Percentiles rank a stretch among this genome's conserved stretches.
Evolutionary conservation across 2,329 filamentous ascomycete genomes (phyloP).

Genomic region (Biscogniauxia mediterranea): DNA sequence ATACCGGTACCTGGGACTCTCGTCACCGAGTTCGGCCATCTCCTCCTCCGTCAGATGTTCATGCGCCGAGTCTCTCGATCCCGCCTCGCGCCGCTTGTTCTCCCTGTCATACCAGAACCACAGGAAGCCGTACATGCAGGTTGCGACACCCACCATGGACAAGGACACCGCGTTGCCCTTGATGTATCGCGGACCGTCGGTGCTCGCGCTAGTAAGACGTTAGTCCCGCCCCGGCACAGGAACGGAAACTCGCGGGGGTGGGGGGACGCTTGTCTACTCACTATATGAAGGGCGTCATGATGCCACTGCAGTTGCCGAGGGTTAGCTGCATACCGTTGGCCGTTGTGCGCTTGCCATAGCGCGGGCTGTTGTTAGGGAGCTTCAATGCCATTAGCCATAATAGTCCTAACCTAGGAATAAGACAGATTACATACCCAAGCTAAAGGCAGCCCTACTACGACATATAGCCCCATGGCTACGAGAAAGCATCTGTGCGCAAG

Average conservation of each 20-base stretch:
- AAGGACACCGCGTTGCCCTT: slow-evolving; percentile 62
- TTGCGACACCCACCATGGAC: slow-evolving; percentile 54
- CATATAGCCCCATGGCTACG: slow-evolving; percentile 71
- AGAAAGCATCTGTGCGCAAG: slow-evolving; percentile 57
- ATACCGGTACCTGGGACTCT: slow-evolving; percentile 50
- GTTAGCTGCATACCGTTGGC: slow-evolving; percentile 70
- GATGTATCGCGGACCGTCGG: slow-evolving; percentile 56
- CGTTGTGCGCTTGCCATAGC: slow-evolving; percentile 74
- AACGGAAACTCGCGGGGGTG: background rate
- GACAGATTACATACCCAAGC: slow-evolving; percentile 44
- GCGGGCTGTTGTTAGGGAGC: slow-evolving; percentile 65
- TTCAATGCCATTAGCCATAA: slow-evolving; percentile 17
- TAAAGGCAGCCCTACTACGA: slow-evolving; percentile 54
- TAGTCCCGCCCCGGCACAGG: slow-evolving; percentile 1
- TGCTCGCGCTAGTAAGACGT: slow-evolving; percentile 36
- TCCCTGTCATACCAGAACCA: slow-evolving; percentile 50
- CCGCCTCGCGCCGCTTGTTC: slow-evolving; percentile 46
- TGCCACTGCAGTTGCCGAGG: slow-evolving; percentile 67
- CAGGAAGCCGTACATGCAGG: slow-evolving; percentile 51
- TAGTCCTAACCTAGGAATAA: background rate
- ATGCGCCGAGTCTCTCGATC: slow-evolving; percentile 39
- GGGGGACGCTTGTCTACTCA: slow-evolving; percentile 19
- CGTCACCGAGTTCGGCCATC: slow-evolving; percentile 50
- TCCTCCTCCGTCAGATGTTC: slow-evolving; percentile 45
- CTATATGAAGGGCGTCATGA: slow-evolving; percentile 70